phyloP scores from a whole-genome alignment of 106 monocot genomes.

The Agapanthus africanus region DNA sequence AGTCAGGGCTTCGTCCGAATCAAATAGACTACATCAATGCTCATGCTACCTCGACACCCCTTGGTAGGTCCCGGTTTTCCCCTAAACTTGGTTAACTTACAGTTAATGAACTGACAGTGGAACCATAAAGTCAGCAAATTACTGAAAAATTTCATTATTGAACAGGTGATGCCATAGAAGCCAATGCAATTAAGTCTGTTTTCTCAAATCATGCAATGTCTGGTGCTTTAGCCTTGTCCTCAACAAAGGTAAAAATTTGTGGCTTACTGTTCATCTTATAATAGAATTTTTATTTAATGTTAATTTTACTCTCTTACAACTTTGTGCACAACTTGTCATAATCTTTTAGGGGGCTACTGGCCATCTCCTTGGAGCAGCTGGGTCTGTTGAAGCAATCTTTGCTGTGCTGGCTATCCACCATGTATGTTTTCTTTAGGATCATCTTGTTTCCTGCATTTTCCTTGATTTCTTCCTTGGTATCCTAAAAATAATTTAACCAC shows the following conservation, averaged over 20 bases:
- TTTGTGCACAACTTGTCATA: not conserved
- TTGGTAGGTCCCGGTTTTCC: conserved; percentile 36
- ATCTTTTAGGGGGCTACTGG: conserved; percentile 80
- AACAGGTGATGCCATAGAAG: conserved; percentile 85
- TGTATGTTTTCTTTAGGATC: conserved; percentile 31
- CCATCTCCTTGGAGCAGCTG: conserved; percentile 96
- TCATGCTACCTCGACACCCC: conserved; percentile 96
- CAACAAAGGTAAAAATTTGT: conserved; percentile 63
- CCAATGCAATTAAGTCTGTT: conserved; percentile 73
- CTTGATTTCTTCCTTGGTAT: not conserved
- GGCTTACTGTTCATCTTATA: not conserved
- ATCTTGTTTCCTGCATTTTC: not conserved
- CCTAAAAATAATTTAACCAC: not conserved
- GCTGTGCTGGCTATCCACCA: conserved; percentile 69
- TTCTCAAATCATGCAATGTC: conserved; percentile 83
- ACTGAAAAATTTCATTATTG: not conserved
- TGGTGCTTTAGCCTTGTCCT: conserved; percentile 76
- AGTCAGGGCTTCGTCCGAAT: conserved; percentile 79
- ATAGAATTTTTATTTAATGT: not conserved
- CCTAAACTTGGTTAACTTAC: not conserved
- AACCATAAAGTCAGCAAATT: not conserved
- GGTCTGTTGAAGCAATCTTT: conserved; percentile 98
- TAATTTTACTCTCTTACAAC: not conserved
- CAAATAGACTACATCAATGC: conserved; percentile 94
- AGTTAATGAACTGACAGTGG: not conserved